phyloP scores from a whole-genome alignment of 768 basidiomycete genomes.

The Scleroderma bovista region DNA sequence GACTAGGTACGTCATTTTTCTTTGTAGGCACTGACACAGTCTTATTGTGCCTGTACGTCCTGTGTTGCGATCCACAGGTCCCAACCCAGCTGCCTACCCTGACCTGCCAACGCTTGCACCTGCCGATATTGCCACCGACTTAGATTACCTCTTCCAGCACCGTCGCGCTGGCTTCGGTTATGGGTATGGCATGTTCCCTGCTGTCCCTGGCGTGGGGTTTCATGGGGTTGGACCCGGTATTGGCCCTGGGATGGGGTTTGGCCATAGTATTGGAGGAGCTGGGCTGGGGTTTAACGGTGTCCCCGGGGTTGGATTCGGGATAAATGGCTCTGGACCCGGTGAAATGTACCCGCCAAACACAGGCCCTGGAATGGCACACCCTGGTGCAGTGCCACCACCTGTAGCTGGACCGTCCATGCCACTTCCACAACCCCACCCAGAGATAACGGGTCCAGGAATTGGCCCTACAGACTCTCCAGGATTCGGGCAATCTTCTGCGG shows the following conservation, averaged over 20 bases:
- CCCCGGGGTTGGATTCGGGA: conserved; percentile 13
- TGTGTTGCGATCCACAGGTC: conserved; percentile 26
- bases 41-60: neutral
- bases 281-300: conserved; percentile 8
- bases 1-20: conserved; percentile 10
- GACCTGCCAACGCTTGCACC: conserved; percentile 37
- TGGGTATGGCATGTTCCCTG: neutral
- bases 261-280: conserved; percentile 15
- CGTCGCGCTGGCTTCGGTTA: conserved; percentile 10
- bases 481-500: conserved; percentile 24
- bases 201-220: neutral
- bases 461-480: conserved; percentile 10
- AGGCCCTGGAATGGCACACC: conserved; percentile 9
- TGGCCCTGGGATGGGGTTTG: conserved; percentile 22
- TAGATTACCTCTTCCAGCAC: conserved; percentile 50
- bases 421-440: neutral
- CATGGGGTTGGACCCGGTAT: conserved; percentile 14
- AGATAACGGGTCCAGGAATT: conserved; percentile 9
- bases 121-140: conserved; percentile 45
- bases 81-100: conserved; percentile 30
- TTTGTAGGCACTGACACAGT: too few relatives aligned
- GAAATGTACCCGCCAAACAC: conserved; percentile 14
- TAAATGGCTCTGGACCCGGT: conserved; percentile 15
- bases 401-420: conserved; percentile 4
- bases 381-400: conserved; percentile 9